Conservation (phyloP, 352 stramenopile species). For the Paralagenidium karlingii region DNA sequence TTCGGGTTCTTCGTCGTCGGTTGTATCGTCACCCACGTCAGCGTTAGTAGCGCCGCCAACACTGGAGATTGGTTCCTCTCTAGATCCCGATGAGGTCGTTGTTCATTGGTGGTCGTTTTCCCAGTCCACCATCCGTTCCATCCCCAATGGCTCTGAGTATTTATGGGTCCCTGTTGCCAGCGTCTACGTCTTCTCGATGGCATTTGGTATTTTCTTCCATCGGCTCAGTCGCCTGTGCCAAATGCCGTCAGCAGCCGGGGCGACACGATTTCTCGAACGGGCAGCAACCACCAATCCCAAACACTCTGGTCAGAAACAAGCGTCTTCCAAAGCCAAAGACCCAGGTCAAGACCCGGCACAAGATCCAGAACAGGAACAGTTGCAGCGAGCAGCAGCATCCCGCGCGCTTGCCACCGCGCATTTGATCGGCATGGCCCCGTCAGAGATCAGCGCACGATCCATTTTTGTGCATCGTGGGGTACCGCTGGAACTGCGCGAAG, state of each 20-base stretch:
- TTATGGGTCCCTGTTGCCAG: conserved; percentile 62
- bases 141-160: conserved; percentile 65
- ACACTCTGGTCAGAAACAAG: background rate
- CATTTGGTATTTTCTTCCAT: conserved; percentile 60
- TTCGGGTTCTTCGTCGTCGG: background rate
- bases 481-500: conserved; percentile 59
- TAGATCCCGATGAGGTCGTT: conserved; percentile 4
- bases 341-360: conserved; percentile 5
- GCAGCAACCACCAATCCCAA: background rate
- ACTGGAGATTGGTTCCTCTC: background rate
- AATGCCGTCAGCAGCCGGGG: conserved; percentile 18
- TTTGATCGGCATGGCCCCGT: conserved; percentile 75
- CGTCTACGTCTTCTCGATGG: conserved; percentile 64
- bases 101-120: conserved; percentile 67
- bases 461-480: conserved; percentile 70
- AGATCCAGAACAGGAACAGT: background rate
- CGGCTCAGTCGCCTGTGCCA: conserved; percentile 46
- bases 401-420: conserved; percentile 14
- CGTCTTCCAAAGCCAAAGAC: background rate
- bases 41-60: conserved; percentile 1
- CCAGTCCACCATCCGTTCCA: conserved; percentile 64
- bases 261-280: background rate
- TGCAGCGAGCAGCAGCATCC: no score
- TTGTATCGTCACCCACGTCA: background rate
- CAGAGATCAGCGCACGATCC: conserved; percentile 49